Percentiles rank a stretch among this genome's conserved stretches.
phyloP scores from a whole-genome alignment of 106 monocot genomes.

The Dioscorea alata region DNA sequence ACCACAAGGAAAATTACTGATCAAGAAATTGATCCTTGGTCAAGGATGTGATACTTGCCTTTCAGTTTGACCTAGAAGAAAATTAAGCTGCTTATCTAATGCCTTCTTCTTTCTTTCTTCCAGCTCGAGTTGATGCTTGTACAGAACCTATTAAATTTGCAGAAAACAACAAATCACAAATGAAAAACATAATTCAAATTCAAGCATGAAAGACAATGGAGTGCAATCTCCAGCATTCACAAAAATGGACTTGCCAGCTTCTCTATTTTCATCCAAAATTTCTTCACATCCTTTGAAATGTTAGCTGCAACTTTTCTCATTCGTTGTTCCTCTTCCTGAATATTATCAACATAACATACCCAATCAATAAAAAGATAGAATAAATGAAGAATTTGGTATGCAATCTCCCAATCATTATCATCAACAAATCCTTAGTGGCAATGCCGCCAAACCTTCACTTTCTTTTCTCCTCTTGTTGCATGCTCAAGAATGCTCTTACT shows the following conservation, averaged over 20 bases:
- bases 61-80: slow-evolving; percentile 98
- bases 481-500: slow-evolving; percentile 68
- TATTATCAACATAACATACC: not conserved
- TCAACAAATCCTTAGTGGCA: not conserved
- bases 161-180: not conserved
- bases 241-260: slow-evolving; percentile 63
- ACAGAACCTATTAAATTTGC: slow-evolving; percentile 62
- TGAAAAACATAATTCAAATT: not conserved
- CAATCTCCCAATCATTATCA: not conserved
- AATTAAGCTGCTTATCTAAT: slow-evolving; percentile 97
- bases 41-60: slow-evolving; percentile 33
- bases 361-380: not conserved
- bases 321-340: slow-evolving; percentile 90
- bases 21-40: no score
- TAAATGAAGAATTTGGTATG: not conserved
- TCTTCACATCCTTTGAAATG: slow-evolving; percentile 98
- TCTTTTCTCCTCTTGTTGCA: slow-evolving; percentile 78
- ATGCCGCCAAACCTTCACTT: slow-evolving; percentile 62
- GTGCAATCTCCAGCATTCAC: not conserved
- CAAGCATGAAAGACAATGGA: not conserved
- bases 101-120: slow-evolving; percentile 97
- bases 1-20: not conserved
- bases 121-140: slow-evolving; percentile 88
- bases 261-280: slow-evolving; percentile 96
- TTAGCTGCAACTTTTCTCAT: slow-evolving; percentile 76